A percentile compares a stretch with the other conserved stretches of the same genome.
Evolutionary conservation across 345 rosid species (phyloP).

Genomic region (Aegle marmelos): DNA sequence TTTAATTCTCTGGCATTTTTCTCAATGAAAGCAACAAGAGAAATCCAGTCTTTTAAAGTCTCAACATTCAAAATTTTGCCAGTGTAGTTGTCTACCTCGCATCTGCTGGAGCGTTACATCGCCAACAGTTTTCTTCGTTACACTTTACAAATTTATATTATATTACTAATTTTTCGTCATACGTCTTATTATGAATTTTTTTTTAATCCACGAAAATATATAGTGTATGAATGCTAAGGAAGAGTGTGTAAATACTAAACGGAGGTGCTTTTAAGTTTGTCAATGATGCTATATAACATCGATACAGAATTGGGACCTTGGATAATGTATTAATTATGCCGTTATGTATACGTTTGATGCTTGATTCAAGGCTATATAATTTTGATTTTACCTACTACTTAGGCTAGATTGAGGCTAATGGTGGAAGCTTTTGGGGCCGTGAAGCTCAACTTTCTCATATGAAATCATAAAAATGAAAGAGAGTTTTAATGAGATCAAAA

Average conservation of each 20-base stretch:
- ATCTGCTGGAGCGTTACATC: no score
- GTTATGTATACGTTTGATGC: background rate
- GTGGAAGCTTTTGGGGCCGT: slow-evolving; percentile 17
- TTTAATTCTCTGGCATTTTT: slow-evolving; percentile 23
- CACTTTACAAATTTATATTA: no score
- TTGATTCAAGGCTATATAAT: slow-evolving; percentile 2
- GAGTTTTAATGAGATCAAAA: slow-evolving; percentile 12
- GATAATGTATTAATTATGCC: background rate
- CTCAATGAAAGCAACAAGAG: slow-evolving; percentile 18
- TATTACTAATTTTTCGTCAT: background rate
- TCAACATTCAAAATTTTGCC: no score
- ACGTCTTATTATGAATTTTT: no score
- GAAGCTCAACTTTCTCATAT: slow-evolving; percentile 22
- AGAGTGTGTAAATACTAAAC: background rate
- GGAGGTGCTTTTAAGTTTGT: background rate
- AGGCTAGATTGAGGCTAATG: slow-evolving; percentile 8
- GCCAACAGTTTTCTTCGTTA: no score
- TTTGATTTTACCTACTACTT: background rate
- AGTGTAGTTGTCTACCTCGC: no score
- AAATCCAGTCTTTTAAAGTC: no score
- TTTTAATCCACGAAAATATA: background rate
- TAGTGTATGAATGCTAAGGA: background rate
- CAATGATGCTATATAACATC: background rate
- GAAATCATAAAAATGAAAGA: slow-evolving; percentile 23
- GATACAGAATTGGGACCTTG: background rate